Evolutionary conservation across 2,329 filamentous ascomycete species (phyloP).

Genomic region (Blastomyces parvus): DNA sequence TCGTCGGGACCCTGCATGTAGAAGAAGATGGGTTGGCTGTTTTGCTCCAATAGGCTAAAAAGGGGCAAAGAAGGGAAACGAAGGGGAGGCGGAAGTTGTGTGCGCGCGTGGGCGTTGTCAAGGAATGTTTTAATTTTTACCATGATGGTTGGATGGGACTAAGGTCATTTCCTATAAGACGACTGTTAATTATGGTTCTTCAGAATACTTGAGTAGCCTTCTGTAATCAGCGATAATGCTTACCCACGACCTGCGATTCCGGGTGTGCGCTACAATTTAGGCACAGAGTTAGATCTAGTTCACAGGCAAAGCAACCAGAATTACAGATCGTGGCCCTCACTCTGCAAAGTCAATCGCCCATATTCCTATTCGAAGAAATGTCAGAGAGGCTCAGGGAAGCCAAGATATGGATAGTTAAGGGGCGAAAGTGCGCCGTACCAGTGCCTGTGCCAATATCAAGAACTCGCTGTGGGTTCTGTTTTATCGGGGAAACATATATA

Average conservation of each 20-base stretch:
- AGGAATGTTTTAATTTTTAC: not conserved
- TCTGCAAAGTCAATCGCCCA: conserved; percentile 38
- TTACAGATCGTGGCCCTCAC: conserved; percentile 15
- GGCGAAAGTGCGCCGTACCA: conserved; percentile 18
- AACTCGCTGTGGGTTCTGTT: conserved; percentile 21
- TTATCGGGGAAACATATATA: conserved; percentile 21
- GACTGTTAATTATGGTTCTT: not conserved
- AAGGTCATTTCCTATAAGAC: conserved; percentile 8
- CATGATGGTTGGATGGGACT: conserved; percentile 11
- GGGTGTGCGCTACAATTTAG: conserved; percentile 3
- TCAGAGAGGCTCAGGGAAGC: conserved; percentile 11
- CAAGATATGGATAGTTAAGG: conserved; percentile 3
- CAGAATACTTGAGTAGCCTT: not conserved
- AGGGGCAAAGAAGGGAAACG: not conserved
- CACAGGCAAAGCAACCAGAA: not conserved
- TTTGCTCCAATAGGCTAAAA: not conserved
- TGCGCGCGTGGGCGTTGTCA: not conserved
- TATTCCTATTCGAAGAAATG: conserved; percentile 22
- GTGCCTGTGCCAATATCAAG: conserved; percentile 37
- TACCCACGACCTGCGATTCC: conserved; percentile 5
- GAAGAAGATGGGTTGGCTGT: not conserved
- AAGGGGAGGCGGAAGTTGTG: not conserved
- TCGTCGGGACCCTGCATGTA: conserved; percentile 19
- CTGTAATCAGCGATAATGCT: conserved; percentile 12
- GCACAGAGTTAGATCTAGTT: conserved; percentile 11